Evolutionary conservation across 2,329 filamentous ascomycete genomes (phyloP), one percentile per base, ranked within the genome.

Genomic region (Graphium sp.): DNA sequence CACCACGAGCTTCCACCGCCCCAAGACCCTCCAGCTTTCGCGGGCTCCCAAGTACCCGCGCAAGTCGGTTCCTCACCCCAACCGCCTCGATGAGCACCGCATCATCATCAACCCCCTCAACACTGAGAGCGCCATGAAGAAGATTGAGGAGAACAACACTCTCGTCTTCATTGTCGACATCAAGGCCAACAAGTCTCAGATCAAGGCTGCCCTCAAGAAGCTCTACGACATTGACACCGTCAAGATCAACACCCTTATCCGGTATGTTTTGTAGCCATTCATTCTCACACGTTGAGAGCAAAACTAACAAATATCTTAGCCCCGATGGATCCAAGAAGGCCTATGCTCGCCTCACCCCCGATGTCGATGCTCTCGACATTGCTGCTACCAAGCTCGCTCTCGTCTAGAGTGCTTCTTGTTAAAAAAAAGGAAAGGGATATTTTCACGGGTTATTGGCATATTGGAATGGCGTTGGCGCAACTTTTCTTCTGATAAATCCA

Each of bases 141-240:
- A 94, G 80, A 94, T 98, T 48, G 89, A 98, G 73, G 89, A 98
- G 79, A 85, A 98, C 76, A 98, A 98, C 75, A 98, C 89, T 45
- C 75, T 98, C 30, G 83, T 92, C 55, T 94, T 94, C 73, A 92
- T 93, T 47, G 83, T 91, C 53, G 80, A 94, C 47, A 66, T 87
- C 60, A 91, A 91, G 78, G 76, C 87, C 60, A 98, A 98, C 77
- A 98, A 98, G 82, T 76, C 84, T 56, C 89, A 98, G 70, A 98
- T 98, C 68, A 94, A 94, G 74, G 69, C 74, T 50, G 81, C 87
- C 39, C 68, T 98, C 45, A 98, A 95, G 84, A 93, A 89, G 77
- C 78, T 95, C 45, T 98, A 98, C 62, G 89, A 95, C 59, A 89
- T 98, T 44, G 87, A 94, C 54, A 80, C 74, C 47, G 67, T 95